Evolutionary conservation across 1,139 yeast genomes (phyloP).

Genomic region (Pichia sp.): DNA sequence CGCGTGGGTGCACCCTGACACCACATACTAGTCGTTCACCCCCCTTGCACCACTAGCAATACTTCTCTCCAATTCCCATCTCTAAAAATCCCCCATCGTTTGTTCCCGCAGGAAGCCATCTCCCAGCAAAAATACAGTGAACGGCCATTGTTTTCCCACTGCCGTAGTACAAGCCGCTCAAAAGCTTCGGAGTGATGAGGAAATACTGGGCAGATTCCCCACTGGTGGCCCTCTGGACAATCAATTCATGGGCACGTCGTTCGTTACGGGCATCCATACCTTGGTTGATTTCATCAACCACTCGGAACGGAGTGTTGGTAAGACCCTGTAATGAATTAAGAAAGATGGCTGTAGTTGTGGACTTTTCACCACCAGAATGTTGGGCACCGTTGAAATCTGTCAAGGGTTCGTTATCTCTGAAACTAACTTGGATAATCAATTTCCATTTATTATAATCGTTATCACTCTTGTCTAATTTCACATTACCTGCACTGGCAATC

Average conservation of each 20-base stretch:
- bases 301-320: slow-evolving; percentile 85
- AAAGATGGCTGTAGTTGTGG: slow-evolving; percentile 88
- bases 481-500: slow-evolving; percentile 84
- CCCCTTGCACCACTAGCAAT: not conserved
- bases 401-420: slow-evolving; percentile 66
- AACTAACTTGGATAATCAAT: slow-evolving; percentile 76
- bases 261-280: slow-evolving; percentile 98
- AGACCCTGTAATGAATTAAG: slow-evolving; percentile 89
- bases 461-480: slow-evolving; percentile 48
- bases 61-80: not conserved
- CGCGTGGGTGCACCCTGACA: not conserved
- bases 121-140: slow-evolving; percentile 78
- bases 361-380: slow-evolving; percentile 97
- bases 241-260: slow-evolving; percentile 74
- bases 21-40: not conserved
- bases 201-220: slow-evolving; percentile 62
- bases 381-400: slow-evolving; percentile 74
- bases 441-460: slow-evolving; percentile 70
- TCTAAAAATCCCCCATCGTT: not conserved
- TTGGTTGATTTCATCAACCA: slow-evolving; percentile 96
- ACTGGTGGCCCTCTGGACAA: slow-evolving; percentile 79
- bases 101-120: slow-evolving; percentile 6
- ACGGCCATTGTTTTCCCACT: slow-evolving; percentile 55
- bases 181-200: slow-evolving; percentile 84
- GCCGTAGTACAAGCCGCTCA: slow-evolving; percentile 73